These are phyloP conservation scores for Aureobasidium lini DNA, from an alignment of 2,329 filamentous ascomycete genomes.

Conservation along the genomic window DNA sequence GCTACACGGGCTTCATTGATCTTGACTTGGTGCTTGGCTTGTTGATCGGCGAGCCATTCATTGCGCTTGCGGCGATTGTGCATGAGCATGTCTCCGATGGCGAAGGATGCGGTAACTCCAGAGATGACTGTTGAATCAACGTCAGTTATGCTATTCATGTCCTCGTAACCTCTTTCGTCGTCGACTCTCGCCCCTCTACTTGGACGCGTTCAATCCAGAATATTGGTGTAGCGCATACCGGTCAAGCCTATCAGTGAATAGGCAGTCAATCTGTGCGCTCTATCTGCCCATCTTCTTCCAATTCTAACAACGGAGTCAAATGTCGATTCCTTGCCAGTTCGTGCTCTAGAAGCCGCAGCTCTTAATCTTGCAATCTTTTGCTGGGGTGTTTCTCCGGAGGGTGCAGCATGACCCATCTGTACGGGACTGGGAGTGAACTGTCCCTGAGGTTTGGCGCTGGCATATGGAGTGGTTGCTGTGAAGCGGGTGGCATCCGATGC, in stretches of 20 bases:
- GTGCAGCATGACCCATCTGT: constrained; percentile 28
- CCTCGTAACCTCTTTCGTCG: background rate
- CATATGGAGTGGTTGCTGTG: constrained; percentile 63
- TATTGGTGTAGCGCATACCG: constrained; percentile 33
- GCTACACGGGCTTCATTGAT: constrained; percentile 39
- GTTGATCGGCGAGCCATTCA: constrained; percentile 52
- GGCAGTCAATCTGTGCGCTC: constrained; percentile 53
- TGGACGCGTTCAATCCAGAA: background rate
- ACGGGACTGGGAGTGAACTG: constrained; percentile 12
- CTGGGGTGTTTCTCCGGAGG: constrained; percentile 44
- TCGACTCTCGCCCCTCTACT: background rate
- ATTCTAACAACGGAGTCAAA: constrained; percentile 48
- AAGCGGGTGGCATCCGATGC: constrained; percentile 76
- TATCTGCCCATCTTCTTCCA: constrained; percentile 52
- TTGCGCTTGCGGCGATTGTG: constrained; percentile 59
- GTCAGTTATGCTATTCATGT: background rate
- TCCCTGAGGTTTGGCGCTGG: constrained; percentile 51
- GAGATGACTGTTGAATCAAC: constrained; percentile 42
- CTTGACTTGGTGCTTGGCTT: constrained; percentile 36
- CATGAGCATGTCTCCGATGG: constrained; percentile 57
- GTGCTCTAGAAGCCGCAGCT: constrained; percentile 40
- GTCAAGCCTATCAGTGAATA: constrained; percentile 54
- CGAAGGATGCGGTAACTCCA: constrained; percentile 55
- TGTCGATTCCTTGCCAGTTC: constrained; percentile 42
- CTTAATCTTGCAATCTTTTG: constrained; percentile 47